Base-by-base conservation (phyloP, 2,329 filamentous ascomycete species). In the Epichloe sp. region DNA sequence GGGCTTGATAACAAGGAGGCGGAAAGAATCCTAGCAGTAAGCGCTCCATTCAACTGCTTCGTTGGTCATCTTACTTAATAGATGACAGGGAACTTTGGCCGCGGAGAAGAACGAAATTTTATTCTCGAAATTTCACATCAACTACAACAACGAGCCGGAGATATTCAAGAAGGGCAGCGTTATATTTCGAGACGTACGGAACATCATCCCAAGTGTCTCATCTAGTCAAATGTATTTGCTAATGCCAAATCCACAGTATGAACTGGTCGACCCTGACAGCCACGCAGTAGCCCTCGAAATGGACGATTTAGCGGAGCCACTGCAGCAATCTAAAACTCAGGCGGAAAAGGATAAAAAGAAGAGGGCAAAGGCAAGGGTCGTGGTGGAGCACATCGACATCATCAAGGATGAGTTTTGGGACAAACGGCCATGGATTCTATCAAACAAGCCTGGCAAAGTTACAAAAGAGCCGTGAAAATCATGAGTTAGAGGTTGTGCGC, bases 341-440 rank as follows among this genome's bases (percentile, higher is more conserved):
- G 71, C 76, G 19, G 88, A 96, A 52, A 95, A 86, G 59, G 82
- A 94, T 56, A 83, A 76, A 63, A 97, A 95, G 71, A 77, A 81
- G 55, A 78, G 85, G 50, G 76, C 79, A 53, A 96, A 95, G 66
- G 90, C 89, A 1, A 77, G 77, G 48, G 82, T 98, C 44, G 79
- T 87, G 37, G 76, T 94, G 38, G 83, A 90, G 62, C 89, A 97
- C 71, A 70, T 93, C 53, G 93, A 98, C 69, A 86, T 98, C 60
- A 97, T 98, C 68, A 89, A 86, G 60, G 88, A 97, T 66, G 86
- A 88, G 3, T 98, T 98, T 63, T 98, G 93, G 93, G 77, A 88
- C 56, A 77, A 76, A 60, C 76, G 90, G 62, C 89, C 90, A 2
- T 97, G 90, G 88, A 74, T 93, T 52, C 64, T 90, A 49, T 86